Base-by-base conservation (phyloP, 1,284 basidiomycete species). In the Ganoderma boninense region DNA sequence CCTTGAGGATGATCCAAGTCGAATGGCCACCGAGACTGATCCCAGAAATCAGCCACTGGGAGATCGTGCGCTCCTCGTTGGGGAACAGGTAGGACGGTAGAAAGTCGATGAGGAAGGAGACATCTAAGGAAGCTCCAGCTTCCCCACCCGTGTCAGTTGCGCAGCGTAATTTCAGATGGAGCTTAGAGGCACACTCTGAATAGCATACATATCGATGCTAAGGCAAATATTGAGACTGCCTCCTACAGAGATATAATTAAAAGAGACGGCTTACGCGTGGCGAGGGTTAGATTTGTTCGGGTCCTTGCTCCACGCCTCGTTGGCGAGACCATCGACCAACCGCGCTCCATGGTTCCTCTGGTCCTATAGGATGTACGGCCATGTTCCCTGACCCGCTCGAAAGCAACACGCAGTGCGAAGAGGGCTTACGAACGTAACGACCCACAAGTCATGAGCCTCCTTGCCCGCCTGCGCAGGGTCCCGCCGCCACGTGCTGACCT, bases 61-160 rank as follows among this genome's bases (percentile, higher is more conserved):
- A 84, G 43, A 97, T 87, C 5, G 77, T 79, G 11, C 89, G 84
- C 74, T 96, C 91, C n/a, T 84, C 90, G 35, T 83, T 76, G 0
- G 95, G 95, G 78, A 93, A 97, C 26, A 97, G 81, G 78, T 92
- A 94, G 1, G 90, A 79, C 0, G 92, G 89, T 2, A 97, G 84
- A 77, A 95, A 93, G 79, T 96, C 93, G 73, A 97, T 92, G 70
- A 97, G 79, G 81, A 93, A 91, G 0, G 91, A 91, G 11, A 95
- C 87, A 77, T 97, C 96, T 63, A 86, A 83, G 8, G 90, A 89
- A 0, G 93, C 92, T 7, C 95, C 95, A 69, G 84, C 90, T 92
- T 71, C 63, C 29, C 59, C 61, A 44, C 23, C 23, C 4, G 11
- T 26, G 7, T 62, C n/a, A 62, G 40, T 44, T 32, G 2, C 29